Evolutionary conservation across 2,329 filamentous ascomycete species (phyloP), one percentile per base, ranked within the genome.

Genomic region (Ciborinia camelliae): DNA sequence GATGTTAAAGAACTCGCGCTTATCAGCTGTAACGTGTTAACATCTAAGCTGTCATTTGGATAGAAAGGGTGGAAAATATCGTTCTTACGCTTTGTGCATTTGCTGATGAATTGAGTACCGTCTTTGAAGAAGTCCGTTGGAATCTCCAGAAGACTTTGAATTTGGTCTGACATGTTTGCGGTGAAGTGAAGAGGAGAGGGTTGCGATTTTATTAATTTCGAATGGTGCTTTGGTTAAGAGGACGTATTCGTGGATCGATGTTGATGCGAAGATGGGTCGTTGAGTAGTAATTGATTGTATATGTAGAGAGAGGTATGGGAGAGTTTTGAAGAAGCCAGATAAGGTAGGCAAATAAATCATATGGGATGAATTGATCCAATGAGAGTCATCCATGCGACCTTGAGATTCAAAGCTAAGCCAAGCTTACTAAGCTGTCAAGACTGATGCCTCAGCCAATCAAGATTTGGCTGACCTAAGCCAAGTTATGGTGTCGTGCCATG

Each of bases 121-220:
- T 79, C 78, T 63, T 72, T 75, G 58, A 82, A 69, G 71, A 82
- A 82, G 68, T 82, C 79, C 68, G 76, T 76, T 35, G 81, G 81
- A 73, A 82, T 80, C 65, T 86, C 84, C 70, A 83, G 78, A 69
- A 86, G 76, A 70, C 85, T 82, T 75, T 84, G 82, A 69, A 85
- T 74, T 77, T 85, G 82, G 71, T 86, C 83, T 69, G 81, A 79
- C 79, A 81, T 80, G 68, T 67, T 75, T 66, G 68, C 57, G 64
- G n/a, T n/a, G 54, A 39, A 20, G 23, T 37, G 37, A 28, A 47
- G 37, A 52, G 35, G 41, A 20, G 6, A 10, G 28, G 37, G 28
- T 39, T 53, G 63, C 10, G 18, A 32, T 23, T 23, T 18, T 23
- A n/a, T n/a, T n/a, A n/a, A 26, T n/a, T 37, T 39, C 14, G 9